A percentile compares a stretch with the other conserved stretches of the same genome.
These are phyloP conservation scores for Rhytidiadelphus loreus DNA, from an alignment of 225 moss, liverwort and hornwort species.

Conservation along the genomic window DNA sequence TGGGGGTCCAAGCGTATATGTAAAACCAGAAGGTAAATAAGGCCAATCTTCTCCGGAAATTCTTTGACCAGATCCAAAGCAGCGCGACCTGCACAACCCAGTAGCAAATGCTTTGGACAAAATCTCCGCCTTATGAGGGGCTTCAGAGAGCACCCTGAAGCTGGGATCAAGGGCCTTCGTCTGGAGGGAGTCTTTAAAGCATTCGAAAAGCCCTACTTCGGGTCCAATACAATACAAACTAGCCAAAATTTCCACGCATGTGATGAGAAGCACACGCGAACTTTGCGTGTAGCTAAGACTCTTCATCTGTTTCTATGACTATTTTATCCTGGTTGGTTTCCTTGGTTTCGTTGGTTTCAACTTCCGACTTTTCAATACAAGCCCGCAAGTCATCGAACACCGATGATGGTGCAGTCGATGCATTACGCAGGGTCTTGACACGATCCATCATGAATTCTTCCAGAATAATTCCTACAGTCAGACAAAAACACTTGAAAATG, in stretches of 20 bases:
- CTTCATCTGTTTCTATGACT: not conserved
- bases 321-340: not conserved
- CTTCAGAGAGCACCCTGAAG: not conserved
- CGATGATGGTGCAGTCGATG: not conserved
- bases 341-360: not conserved
- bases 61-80: no score
- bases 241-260: not conserved
- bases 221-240: not conserved
- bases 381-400: constrained; percentile 12
- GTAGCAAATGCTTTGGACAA: no score
- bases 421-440: constrained; percentile 6
- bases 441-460: constrained; percentile 45
- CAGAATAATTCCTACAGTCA: constrained; percentile 21
- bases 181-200: not conserved
- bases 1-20: no score
- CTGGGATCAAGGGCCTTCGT: not conserved
- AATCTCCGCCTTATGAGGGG: not conserved
- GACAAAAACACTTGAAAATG: not conserved
- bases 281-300: not conserved
- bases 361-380: not conserved
- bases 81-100: no score
- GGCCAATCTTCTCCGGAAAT: no score
- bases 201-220: not conserved
- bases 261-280: not conserved
- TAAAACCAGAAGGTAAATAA: no score